Conservation (phyloP, 352 stramenopile species). For the Pythium myriotylum region DNA sequence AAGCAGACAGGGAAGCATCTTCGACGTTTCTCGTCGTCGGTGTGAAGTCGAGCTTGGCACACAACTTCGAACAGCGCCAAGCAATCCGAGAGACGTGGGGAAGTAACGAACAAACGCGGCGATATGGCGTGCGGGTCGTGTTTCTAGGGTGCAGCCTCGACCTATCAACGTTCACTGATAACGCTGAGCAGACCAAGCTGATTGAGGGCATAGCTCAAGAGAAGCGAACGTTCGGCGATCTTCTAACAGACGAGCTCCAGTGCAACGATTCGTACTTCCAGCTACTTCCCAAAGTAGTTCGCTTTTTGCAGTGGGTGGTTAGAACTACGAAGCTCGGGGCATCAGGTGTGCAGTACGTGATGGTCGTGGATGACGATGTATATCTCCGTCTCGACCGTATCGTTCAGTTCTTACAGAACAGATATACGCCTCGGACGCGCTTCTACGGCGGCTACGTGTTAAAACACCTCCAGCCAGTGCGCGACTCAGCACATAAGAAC, state of each 20-base stretch:
- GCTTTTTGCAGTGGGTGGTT: constrained; percentile 35
- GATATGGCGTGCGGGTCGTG: constrained; percentile 24
- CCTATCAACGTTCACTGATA: background rate
- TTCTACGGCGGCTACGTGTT: constrained; percentile 41
- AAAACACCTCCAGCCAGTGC: constrained; percentile 1
- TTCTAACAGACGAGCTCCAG: constrained; percentile 50
- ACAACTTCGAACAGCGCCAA: constrained; percentile 34
- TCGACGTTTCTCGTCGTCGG: constrained; percentile 41
- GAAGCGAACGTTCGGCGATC: constrained; percentile 40
- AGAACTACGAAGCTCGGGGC: constrained; percentile 4
- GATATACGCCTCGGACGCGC: background rate
- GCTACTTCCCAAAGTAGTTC: constrained; percentile 52
- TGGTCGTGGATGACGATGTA: constrained; percentile 70
- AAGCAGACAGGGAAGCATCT: background rate
- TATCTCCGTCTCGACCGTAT: constrained; percentile 19
- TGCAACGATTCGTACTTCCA: constrained; percentile 54
- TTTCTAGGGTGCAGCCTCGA: constrained; percentile 45
- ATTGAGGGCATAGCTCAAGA: constrained; percentile 24
- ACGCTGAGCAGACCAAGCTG: background rate
- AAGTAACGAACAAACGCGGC: background rate
- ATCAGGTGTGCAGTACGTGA: constrained; percentile 11
- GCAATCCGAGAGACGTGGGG: constrained; percentile 42
- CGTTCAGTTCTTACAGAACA: background rate
- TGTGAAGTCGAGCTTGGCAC: constrained; percentile 42
- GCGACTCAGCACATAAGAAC: constrained; percentile 20